These are phyloP conservation scores for Madurella mycetomatis DNA, from an alignment of 2,329 filamentous ascomycete genomes.

Conservation along the genomic window DNA sequence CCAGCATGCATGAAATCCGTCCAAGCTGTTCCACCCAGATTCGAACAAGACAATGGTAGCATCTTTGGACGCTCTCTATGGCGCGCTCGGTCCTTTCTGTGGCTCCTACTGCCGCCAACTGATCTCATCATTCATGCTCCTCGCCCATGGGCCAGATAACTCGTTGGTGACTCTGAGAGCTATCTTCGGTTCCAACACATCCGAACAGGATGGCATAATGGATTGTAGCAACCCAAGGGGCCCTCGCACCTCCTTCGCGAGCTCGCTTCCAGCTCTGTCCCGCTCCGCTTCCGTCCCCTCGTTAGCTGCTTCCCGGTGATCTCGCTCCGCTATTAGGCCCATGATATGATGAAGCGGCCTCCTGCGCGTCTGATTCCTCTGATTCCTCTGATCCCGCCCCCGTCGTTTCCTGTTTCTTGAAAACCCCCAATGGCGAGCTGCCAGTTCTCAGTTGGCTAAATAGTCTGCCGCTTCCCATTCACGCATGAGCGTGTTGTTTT, in stretches of 20 bases:
- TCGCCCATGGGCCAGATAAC: neutral
- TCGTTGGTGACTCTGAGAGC: neutral
- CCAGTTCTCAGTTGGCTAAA: conserved; percentile 8
- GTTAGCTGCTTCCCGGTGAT: conserved; percentile 17
- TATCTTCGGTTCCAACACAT: neutral
- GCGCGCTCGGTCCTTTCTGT: neutral
- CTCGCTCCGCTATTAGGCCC: conserved; percentile 13
- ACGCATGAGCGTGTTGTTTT: neutral
- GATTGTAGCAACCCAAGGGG: neutral
- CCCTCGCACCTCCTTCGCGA: conserved; percentile 1
- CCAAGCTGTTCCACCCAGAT: conserved; percentile 13
- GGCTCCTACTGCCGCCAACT: neutral
- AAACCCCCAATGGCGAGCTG: neutral
- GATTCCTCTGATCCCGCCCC: neutral
- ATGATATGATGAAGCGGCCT: neutral
- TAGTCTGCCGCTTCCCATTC: neutral
- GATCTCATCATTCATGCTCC: conserved; percentile 10
- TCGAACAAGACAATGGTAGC: neutral
- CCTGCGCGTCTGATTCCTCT: neutral
- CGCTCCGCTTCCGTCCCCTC: neutral
- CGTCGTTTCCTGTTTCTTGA: conserved; percentile 8
- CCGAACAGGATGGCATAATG: conserved; percentile 2
- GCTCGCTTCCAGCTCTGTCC: conserved; percentile 5
- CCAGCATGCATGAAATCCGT: conserved; percentile 1
- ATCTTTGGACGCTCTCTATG: neutral